Evolutionary conservation across 2,329 filamentous ascomycete species (phyloP).

Genomic region (Xylariales sp.): DNA sequence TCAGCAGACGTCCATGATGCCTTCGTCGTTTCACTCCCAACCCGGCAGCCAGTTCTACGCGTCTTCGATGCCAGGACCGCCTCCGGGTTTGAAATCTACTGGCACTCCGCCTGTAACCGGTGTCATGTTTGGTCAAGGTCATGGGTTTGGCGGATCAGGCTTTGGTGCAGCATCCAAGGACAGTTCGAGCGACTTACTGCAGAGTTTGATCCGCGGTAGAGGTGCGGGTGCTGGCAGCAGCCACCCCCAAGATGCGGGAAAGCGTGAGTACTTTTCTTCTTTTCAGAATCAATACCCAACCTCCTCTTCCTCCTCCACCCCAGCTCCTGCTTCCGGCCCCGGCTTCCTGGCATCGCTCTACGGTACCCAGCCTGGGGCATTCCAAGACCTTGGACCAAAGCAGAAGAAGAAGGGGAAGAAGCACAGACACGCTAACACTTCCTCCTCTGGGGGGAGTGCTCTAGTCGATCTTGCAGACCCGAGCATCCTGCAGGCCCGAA

Average conservation of each 20-base stretch:
- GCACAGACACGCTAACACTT: conserved; percentile 99
- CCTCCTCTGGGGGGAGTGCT: conserved; percentile 98
- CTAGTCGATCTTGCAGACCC: conserved; percentile 99
- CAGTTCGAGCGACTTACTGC: conserved; percentile 65
- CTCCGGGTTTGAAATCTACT: conserved; percentile 90
- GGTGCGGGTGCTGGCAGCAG: conserved; percentile 59
- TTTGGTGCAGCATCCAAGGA: conserved; percentile 71
- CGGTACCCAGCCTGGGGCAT: conserved; percentile 77
- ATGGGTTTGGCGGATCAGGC: conserved; percentile 70
- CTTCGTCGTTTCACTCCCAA: conserved; percentile 55
- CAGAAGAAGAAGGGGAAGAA: conserved; percentile 99
- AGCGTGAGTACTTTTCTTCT: conserved; percentile 98
- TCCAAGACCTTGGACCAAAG: conserved; percentile 90
- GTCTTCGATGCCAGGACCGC: conserved; percentile 83
- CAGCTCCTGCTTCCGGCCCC: conserved; percentile 87
- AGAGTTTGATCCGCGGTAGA: conserved; percentile 72
- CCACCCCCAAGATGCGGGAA: conserved; percentile 78
- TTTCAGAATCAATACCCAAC: conserved; percentile 81
- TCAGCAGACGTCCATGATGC: conserved; percentile 86
- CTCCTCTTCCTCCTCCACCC: conserved; percentile 72
- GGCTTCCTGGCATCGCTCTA: conserved; percentile 89
- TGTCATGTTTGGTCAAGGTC: conserved; percentile 88
- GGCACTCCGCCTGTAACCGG: conserved; percentile 68
- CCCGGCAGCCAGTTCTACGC: conserved; percentile 71
- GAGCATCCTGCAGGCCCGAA: conserved; percentile 97